Evolutionary conservation across 2,329 filamentous ascomycete genomes (phyloP).

Genomic region (Cladosporium sp.): DNA sequence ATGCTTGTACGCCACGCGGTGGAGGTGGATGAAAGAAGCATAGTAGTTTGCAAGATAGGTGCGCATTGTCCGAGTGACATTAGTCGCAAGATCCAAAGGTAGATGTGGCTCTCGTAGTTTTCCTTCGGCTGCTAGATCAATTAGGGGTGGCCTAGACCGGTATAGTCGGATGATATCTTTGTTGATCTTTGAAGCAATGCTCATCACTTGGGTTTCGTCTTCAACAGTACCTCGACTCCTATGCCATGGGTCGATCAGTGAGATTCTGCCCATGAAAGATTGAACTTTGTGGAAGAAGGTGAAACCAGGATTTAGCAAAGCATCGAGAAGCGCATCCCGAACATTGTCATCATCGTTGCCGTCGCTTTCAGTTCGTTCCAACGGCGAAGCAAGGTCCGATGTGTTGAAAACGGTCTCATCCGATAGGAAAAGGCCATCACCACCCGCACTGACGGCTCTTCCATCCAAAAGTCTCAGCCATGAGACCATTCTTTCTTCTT

Average conservation of each 20-base stretch:
- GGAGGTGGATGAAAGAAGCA: constrained; percentile 52
- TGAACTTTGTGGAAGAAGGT: constrained; percentile 56
- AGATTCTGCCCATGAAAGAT: constrained; percentile 54
- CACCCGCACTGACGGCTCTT: constrained; percentile 52
- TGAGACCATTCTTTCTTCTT: constrained; percentile 47
- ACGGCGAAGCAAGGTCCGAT: constrained; percentile 36
- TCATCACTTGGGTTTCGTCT: constrained; percentile 56
- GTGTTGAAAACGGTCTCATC: constrained; percentile 48
- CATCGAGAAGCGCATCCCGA: constrained; percentile 51
- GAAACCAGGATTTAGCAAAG: constrained; percentile 52
- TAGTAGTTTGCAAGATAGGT: constrained; percentile 55
- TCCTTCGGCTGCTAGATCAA: constrained; percentile 53
- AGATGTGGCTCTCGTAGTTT: constrained; percentile 47
- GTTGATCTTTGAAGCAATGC: constrained; percentile 47
- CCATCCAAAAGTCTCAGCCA: constrained; percentile 55
- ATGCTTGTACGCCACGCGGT: constrained; percentile 53
- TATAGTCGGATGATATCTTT: constrained; percentile 49
- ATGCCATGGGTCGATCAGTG: constrained; percentile 54
- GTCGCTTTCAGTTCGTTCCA: constrained; percentile 14
- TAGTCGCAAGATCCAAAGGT: constrained; percentile 45
- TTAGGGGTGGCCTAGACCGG: constrained; percentile 48
- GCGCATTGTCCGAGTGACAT: constrained; percentile 50
- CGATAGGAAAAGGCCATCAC: constrained; percentile 50
- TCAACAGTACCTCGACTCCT: constrained; percentile 52
- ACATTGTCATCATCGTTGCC: constrained; percentile 31